A percentile compares a stretch with the other conserved stretches of the same genome.
Conservation (phyloP, 169 alveolate genomes). For the Cryptosporidium xiaoi region DNA sequence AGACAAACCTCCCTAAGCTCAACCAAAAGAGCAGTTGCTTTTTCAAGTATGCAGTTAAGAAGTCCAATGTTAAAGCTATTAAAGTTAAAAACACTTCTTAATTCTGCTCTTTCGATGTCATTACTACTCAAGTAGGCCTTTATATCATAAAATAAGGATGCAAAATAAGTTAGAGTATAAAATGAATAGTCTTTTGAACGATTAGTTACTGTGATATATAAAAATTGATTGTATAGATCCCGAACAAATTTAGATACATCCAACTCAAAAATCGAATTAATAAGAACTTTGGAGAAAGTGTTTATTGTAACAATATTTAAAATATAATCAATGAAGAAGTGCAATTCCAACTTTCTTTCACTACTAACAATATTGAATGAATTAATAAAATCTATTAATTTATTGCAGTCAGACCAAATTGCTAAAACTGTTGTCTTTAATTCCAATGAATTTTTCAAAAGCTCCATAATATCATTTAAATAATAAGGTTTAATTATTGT, state of each 20-base stretch:
- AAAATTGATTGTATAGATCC: conserved; percentile 6
- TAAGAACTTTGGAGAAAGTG: background rate
- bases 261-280: background rate
- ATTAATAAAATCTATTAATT: background rate
- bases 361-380: background rate
- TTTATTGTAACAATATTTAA: conserved; percentile 25
- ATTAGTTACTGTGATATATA: background rate
- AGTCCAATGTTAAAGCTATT: conserved; percentile 7
- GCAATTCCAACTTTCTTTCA: background rate
- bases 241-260: conserved; percentile 5
- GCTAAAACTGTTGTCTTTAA: background rate
- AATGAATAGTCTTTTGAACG: background rate
- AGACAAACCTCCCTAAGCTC: conserved; percentile 63
- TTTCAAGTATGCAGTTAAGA: conserved; percentile 3
- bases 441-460: background rate
- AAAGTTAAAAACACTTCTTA: conserved; percentile 2
- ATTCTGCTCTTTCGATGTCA: background rate
- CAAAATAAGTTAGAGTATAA: conserved; percentile 3
- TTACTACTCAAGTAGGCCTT: background rate
- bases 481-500: background rate
- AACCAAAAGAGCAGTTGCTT: conserved; percentile 5
- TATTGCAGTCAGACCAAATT: conserved; percentile 17
- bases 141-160: conserved; percentile 18
- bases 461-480: background rate
- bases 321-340: background rate